Evolutionary conservation across 192 early-diverging fungal species (phyloP), one percentile per base, ranked within the genome.

Genomic region (Lunasporangiospora selenospora): DNA sequence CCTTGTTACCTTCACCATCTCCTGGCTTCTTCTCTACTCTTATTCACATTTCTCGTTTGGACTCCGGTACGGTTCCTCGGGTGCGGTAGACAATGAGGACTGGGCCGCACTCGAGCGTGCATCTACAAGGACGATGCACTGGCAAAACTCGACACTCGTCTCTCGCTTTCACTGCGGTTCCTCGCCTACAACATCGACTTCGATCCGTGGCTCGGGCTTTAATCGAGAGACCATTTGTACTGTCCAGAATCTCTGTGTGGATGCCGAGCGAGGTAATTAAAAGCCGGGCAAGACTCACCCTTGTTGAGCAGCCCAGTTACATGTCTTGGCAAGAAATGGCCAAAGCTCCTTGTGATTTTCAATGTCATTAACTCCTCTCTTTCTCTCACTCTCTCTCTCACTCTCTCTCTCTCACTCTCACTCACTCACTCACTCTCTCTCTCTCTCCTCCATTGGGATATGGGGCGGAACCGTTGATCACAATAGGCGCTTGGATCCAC

Each of bases 401-500:
- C n/a, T n/a, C n/a, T n/a, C n/a, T n/a, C n/a, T n/a, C n/a, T n/a
- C n/a, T n/a, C n/a, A n/a, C n/a, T n/a, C n/a, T n/a, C n/a, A n/a
- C n/a, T n/a, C n/a, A n/a, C n/a, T n/a, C n/a, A n/a, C n/a, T n/a
- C n/a, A n/a, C n/a, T n/a, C n/a, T n/a, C n/a, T n/a, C n/a, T n/a
- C n/a, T n/a, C n/a, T n/a, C n/a, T n/a, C n/a, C n/a, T n/a, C n/a
- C n/a, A n/a, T n/a, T n/a, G n/a, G n/a, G n/a, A n/a, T n/a, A n/a
- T n/a, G n/a, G n/a, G n/a, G n/a, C n/a, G n/a, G n/a, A n/a, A n/a
- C n/a, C n/a, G n/a, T n/a, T n/a, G n/a, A n/a, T n/a, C n/a, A n/a
- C n/a, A 62, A 45, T 13, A 62, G 69, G 69, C 15, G 69, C 60
- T 51, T 73, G 69, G 69, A 53, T 73, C 15, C 48, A 63, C 27